phyloP scores from a whole-genome alignment of 768 basidiomycete species.

The Coprinopsis sp. region DNA sequence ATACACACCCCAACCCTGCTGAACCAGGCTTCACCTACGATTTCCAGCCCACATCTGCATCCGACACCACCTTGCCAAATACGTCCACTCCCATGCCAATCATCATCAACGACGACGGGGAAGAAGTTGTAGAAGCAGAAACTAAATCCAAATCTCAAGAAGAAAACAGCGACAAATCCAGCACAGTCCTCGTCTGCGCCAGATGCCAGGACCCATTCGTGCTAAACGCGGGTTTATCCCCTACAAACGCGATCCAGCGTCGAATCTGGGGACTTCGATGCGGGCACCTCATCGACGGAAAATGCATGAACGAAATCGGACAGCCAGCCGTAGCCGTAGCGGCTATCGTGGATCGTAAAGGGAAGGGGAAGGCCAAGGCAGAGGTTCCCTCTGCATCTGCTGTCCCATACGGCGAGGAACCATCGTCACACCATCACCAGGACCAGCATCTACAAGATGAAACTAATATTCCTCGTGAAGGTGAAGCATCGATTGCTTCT shows the following conservation, averaged over 20 bases:
- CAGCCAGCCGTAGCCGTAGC: slow-evolving; percentile 34
- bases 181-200: slow-evolving; percentile 59
- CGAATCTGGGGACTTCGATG: slow-evolving; percentile 72
- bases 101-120: slow-evolving; percentile 46
- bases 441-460: neutral
- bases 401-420: slow-evolving; percentile 14
- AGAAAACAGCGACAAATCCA: slow-evolving; percentile 17
- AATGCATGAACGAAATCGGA: slow-evolving; percentile 60
- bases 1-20: slow-evolving; percentile 57
- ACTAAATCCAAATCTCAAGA: slow-evolving; percentile 7
- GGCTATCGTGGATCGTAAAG: slow-evolving; percentile 20
- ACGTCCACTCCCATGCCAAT: no score
- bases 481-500: no score
- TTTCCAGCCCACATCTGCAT: slow-evolving; percentile 29
- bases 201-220: slow-evolving; percentile 62
- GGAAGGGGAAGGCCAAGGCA: slow-evolving; percentile 48
- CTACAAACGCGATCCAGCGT: slow-evolving; percentile 38
- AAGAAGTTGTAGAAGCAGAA: slow-evolving; percentile 11
- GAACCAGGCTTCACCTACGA: slow-evolving; percentile 65
- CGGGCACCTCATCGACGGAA: slow-evolving; percentile 76
- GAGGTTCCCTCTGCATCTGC: slow-evolving; percentile 1
- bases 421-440: neutral
- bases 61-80: no score
- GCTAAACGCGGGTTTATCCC: slow-evolving; percentile 44
- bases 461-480: neutral